Evolutionary conservation across 1,284 basidiomycete genomes (phyloP).

Genomic region (Dichomitus squalens): DNA sequence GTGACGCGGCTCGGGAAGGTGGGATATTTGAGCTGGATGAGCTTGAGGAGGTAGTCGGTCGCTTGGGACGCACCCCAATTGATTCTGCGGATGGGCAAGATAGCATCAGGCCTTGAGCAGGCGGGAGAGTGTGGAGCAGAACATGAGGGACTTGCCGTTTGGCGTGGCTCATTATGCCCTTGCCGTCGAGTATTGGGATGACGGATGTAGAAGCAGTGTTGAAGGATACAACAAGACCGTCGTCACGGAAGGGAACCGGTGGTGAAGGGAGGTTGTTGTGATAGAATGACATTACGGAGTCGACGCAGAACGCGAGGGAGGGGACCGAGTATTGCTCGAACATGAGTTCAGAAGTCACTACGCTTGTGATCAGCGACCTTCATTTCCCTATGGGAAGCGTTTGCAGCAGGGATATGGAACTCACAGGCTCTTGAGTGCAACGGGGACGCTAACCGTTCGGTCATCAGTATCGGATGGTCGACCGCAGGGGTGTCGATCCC

Average conservation of each 20-base stretch:
- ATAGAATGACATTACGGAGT: conserved; percentile 93
- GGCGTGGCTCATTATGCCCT: conserved; percentile 79
- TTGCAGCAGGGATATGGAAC: conserved; percentile 37
- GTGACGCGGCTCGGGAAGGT: conserved; percentile 75
- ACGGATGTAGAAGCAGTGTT: conserved; percentile 87
- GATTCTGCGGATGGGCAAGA: conserved; percentile 55
- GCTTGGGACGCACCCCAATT: conserved; percentile 93
- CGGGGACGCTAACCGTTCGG: conserved; percentile 89
- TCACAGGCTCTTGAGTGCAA: conserved; percentile 85
- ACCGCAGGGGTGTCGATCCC: conserved; percentile 82
- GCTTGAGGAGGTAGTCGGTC: conserved; percentile 88
- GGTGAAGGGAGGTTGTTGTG: conserved; percentile 57
- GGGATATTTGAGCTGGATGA: conserved; percentile 95
- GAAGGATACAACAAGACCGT: conserved; percentile 85
- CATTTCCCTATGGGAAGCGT: neutral
- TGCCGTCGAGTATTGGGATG: conserved; percentile 82
- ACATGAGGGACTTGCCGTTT: conserved; percentile 64
- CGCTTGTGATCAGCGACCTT: neutral
- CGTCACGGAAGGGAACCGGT: conserved; percentile 47
- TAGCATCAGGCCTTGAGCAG: neutral
- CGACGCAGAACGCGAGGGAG: conserved; percentile 86
- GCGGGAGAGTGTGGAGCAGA: neutral
- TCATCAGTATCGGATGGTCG: conserved; percentile 92
- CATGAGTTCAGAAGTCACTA: conserved; percentile 94
- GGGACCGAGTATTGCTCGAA: conserved; percentile 95